Evolutionary conservation across 768 basidiomycete genomes (phyloP).

Genomic region (Rubroboletus satanas): DNA sequence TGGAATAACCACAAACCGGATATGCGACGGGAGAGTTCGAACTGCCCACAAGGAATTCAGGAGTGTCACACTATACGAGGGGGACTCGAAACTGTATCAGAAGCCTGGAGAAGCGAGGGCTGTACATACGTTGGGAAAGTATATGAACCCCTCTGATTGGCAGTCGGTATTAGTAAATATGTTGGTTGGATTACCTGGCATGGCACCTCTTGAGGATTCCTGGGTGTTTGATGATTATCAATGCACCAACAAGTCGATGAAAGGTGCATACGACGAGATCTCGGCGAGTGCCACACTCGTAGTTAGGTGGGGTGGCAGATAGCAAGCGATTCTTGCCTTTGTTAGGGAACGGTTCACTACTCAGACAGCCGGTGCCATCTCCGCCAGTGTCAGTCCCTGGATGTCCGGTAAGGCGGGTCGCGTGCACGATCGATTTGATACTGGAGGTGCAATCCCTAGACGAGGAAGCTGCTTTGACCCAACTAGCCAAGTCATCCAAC

Average conservation of each 20-base stretch:
- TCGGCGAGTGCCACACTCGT: neutral
- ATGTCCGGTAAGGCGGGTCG: neutral
- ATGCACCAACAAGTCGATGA: neutral
- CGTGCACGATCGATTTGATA: neutral
- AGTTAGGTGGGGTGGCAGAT: neutral
- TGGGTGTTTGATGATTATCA: conserved; percentile 8
- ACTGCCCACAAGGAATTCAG: conserved; percentile 32
- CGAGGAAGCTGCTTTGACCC: conserved; percentile 23
- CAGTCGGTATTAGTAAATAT: neutral
- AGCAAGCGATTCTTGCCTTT: conserved; percentile 26
- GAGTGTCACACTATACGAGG: conserved; percentile 17
- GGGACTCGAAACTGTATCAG: neutral
- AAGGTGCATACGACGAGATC: conserved; percentile 14
- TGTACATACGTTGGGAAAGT: conserved; percentile 23
- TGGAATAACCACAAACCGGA: conserved; percentile 29
- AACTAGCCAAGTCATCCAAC: conserved; percentile 27
- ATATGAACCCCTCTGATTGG: conserved; percentile 26
- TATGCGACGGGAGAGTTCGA: conserved; percentile 31
- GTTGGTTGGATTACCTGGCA: neutral
- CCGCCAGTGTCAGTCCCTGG: neutral
- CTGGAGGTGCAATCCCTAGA: conserved; percentile 5
- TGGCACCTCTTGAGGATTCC: conserved; percentile 2
- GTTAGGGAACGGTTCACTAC: neutral
- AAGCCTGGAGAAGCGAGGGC: neutral
- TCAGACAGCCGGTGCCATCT: neutral